phyloP scores from a whole-genome alignment of 306 rosid genomes.

The Citrullus mucosospermus region DNA sequence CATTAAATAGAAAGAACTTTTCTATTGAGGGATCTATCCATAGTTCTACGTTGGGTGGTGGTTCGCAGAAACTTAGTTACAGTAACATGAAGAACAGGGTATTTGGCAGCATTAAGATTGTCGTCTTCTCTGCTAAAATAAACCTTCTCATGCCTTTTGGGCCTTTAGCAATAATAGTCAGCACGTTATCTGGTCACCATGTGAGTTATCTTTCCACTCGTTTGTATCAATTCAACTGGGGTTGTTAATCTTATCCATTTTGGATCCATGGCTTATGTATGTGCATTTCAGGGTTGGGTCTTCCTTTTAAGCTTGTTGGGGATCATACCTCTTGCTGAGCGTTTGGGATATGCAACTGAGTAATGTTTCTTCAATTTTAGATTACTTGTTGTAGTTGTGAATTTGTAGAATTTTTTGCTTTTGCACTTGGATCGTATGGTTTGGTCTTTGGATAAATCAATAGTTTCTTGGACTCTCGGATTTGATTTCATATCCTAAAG shows the following conservation, averaged over 20 bases:
- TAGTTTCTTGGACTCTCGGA: not conserved
- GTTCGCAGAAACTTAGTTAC: slow-evolving; percentile 7
- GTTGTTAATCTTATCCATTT: not conserved
- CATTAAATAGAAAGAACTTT: slow-evolving; percentile 15
- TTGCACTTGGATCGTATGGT: not conserved
- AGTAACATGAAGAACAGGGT: slow-evolving; percentile 22
- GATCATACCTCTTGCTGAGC: slow-evolving; percentile 42
- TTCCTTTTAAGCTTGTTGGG: slow-evolving; percentile 38
- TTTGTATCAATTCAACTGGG: not conserved
- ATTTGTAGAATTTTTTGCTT: not conserved
- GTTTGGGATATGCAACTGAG: slow-evolving; percentile 42
- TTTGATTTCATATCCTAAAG: not conserved
- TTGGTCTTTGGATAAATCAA: not conserved
- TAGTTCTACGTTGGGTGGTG: slow-evolving; percentile 12
- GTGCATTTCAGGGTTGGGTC: slow-evolving; percentile 33
- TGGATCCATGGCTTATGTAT: not conserved
- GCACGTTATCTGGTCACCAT: slow-evolving; percentile 23
- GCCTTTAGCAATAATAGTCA: slow-evolving; percentile 31
- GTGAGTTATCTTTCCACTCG: slow-evolving; percentile 20
- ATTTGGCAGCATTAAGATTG: slow-evolving; percentile 26
- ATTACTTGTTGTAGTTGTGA: not conserved
- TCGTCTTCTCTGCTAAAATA: slow-evolving; percentile 31
- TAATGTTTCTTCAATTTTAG: slow-evolving; percentile 14
- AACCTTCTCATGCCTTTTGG: slow-evolving; percentile 40
- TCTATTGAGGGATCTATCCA: slow-evolving; percentile 13